Base-by-base conservation (phyloP, 306 rosid genomes). In the Senna tora region DNA sequence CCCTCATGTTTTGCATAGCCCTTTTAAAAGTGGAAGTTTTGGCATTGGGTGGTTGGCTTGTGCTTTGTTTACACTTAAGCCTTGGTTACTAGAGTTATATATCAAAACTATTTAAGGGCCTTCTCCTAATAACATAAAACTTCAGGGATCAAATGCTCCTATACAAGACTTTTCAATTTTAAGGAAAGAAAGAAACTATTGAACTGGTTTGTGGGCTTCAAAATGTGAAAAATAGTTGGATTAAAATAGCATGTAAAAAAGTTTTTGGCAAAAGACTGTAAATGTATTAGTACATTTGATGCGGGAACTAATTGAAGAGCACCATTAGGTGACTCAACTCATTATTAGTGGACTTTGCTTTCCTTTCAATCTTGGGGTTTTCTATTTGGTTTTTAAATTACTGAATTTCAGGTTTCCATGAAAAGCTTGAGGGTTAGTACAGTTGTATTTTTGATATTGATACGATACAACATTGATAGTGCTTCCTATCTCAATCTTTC, bases 261-360 rank as follows among this genome's bases (percentile, higher is more conserved):
- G 53, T 38, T 59, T 53, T 50, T 54, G 57, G 49, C 74, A 60
- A 78, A 65, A 19, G 71, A 72, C 63, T 60, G 75, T 30, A 65
- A 7, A 73, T 67, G 65, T 39, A 80, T 75, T 43, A 88, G 20
- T 88, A 90, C 97, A 80, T 80, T 83, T 77, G 75, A 60, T 42
- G 65, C 14, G 16, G 87, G 82, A 54, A 47, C 86, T 56, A 81
- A 76, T 60, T 47, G 90, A 57, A n/a, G 64, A 74, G 75, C 75
- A 49, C 64, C 69, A 34, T 54, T 79, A n/a, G 78, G 83, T n/a
- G n/a, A n/a, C n/a, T n/a, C n/a, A n/a, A n/a, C n/a, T 50, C 76
- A 19, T 71, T 52, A 19, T 62, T 69, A 8, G 56, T 45, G 55
- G 63, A 16, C 8, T 41, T 65, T 15, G 25, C 46, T 8, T 59